Evolutionary conservation across 768 basidiomycete species (phyloP).

Genomic region (Suillus subalutaceus): DNA sequence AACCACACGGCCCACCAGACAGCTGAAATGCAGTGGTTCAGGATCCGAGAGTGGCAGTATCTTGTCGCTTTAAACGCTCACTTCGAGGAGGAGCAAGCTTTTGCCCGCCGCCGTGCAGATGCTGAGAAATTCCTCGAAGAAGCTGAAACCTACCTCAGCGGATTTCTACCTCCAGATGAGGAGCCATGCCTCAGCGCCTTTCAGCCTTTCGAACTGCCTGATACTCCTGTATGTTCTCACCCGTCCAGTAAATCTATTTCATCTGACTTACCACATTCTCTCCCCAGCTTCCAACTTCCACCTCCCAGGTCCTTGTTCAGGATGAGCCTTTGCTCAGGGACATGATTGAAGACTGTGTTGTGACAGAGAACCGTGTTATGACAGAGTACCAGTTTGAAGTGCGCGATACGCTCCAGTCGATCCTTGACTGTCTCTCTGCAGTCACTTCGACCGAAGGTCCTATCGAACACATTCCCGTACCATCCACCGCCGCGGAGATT

Average conservation of each 20-base stretch:
- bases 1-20: no score
- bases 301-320: neutral
- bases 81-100: neutral
- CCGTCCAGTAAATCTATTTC: neutral
- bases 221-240: constrained; percentile 1
- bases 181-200: neutral
- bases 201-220: neutral
- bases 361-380: constrained; percentile 5
- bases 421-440: constrained; percentile 2
- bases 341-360: neutral
- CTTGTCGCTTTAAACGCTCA: neutral
- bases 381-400: constrained; percentile 12
- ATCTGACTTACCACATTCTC: no score
- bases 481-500: constrained; percentile 5
- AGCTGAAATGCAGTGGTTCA: neutral
- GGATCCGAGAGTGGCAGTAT: neutral
- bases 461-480: neutral
- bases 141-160: neutral
- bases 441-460: neutral
- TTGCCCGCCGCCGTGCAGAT: neutral
- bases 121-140: neutral
- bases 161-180: neutral
- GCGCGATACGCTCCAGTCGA: constrained; percentile 7
- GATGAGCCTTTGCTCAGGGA: neutral
- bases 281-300: neutral